Conservation (phyloP, 768 basidiomycete species). For the Psilocybe cubensis region DNA sequence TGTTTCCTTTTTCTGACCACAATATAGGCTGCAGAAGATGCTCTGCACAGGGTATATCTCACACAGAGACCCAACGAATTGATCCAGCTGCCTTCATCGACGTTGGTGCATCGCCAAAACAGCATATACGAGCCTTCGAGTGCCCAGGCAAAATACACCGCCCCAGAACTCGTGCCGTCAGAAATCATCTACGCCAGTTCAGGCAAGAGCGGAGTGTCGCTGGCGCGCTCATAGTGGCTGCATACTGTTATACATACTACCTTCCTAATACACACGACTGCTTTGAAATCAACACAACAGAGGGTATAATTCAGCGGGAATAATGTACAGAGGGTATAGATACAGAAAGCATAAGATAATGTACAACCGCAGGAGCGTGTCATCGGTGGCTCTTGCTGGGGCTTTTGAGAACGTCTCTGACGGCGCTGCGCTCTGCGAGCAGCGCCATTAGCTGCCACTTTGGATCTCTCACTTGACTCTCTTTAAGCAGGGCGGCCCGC, state of each 20-base stretch:
- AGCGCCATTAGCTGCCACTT: constrained; percentile 81
- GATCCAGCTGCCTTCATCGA: constrained; percentile 72
- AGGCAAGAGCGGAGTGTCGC: constrained; percentile 43
- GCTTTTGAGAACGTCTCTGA: constrained; percentile 53
- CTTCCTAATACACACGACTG: constrained; percentile 7
- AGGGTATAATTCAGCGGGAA: neutral
- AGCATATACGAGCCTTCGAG: constrained; percentile 56
- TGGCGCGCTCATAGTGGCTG: constrained; percentile 8
- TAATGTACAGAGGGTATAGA: neutral
- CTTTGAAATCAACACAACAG: neutral
- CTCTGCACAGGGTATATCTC: constrained; percentile 81
- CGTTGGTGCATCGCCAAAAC: constrained; percentile 63
- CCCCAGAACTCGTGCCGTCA: constrained; percentile 58
- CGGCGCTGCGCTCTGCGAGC: constrained; percentile 71
- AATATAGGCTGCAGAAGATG: constrained; percentile 80
- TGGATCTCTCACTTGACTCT: constrained; percentile 68
- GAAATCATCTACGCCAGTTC: constrained; percentile 76
- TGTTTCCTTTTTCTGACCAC: constrained; percentile 5
- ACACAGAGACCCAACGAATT: constrained; percentile 73
- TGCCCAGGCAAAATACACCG: constrained; percentile 48
- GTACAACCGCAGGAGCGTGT: neutral
- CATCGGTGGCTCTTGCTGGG: constrained; percentile 14
- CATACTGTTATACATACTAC: constrained; percentile 8
- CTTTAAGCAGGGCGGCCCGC: constrained; percentile 58
- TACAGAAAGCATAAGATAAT: neutral